Conservation (phyloP, 768 basidiomycete species). For the Hygrocybe coccinea region DNA sequence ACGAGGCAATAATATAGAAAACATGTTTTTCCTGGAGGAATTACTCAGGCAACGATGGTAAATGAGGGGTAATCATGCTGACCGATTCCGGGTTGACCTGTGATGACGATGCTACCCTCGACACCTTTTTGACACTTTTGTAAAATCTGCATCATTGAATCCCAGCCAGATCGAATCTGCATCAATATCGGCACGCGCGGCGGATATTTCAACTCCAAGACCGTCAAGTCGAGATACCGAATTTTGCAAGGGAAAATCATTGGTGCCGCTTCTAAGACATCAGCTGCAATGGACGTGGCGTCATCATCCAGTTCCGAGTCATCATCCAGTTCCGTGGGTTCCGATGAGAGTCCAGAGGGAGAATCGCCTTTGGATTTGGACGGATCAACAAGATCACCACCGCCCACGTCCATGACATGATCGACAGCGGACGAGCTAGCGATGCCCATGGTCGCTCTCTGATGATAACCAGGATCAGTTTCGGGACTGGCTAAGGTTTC, state of each 20-base stretch:
- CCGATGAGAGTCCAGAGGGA: background rate
- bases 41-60: background rate
- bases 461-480: background rate
- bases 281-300: background rate
- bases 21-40: constrained; percentile 6
- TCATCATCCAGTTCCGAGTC: too few species aligned
- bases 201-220: constrained; percentile 3
- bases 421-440: background rate
- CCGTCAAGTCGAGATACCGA: constrained; percentile 13
- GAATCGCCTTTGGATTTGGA: too few species aligned
- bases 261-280: background rate
- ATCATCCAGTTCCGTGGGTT: background rate
- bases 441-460: background rate
- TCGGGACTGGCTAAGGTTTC: too few species aligned
- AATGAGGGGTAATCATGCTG: constrained; percentile 1
- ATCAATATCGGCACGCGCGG: background rate
- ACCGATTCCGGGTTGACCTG: too few species aligned
- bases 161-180: too few species aligned
- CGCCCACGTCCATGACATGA: background rate
- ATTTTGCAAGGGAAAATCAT: constrained; percentile 10
- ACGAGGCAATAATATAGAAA: constrained; percentile 10
- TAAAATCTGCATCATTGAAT: too few species aligned
- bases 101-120: too few species aligned
- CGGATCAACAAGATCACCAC: background rate
- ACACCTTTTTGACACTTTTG: too few species aligned